These are phyloP conservation scores for Leishmania braziliensis DNA, from an alignment of 208 protist genomes.

Conservation along the genomic window DNA sequence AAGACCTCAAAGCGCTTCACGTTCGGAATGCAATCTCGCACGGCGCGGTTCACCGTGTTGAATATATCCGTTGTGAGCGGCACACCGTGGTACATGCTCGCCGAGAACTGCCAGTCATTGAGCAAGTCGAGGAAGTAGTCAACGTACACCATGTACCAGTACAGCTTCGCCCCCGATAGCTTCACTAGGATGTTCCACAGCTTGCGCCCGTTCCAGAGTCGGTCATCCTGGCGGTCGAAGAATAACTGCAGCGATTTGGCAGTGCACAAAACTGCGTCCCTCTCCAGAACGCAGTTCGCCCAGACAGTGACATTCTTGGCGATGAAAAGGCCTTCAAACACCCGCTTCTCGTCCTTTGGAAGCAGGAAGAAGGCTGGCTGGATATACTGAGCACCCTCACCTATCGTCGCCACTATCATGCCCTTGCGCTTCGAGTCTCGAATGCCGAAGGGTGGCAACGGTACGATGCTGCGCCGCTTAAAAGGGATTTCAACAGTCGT, in stretches of 20 bases:
- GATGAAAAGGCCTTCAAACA: constrained; percentile 64
- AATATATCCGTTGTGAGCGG: constrained; percentile 76
- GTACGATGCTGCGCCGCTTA: constrained; percentile 67
- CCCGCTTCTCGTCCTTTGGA: constrained; percentile 66
- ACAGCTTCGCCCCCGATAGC: constrained; percentile 58
- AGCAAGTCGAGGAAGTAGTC: constrained; percentile 85
- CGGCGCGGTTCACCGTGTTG: constrained; percentile 71
- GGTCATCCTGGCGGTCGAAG: constrained; percentile 72
- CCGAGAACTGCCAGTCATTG: constrained; percentile 84
- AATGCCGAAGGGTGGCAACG: constrained; percentile 88
- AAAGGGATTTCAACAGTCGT: constrained; percentile 78
- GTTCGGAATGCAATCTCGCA: constrained; percentile 81
- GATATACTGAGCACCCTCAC: constrained; percentile 80
- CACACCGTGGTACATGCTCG: constrained; percentile 82
- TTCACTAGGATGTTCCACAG: constrained; percentile 74
- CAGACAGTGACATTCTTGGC: constrained; percentile 61
- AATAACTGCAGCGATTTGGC: constrained; percentile 76
- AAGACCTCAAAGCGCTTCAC: constrained; percentile 84
- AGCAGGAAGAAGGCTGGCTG: constrained; percentile 74
- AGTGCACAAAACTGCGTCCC: constrained; percentile 52
- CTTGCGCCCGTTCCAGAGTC: constrained; percentile 76
- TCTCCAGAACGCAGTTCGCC: constrained; percentile 73
- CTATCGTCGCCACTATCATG: constrained; percentile 55
- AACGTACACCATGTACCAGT: constrained; percentile 82
- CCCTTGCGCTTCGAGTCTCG: constrained; percentile 71